Evolutionary conservation across 2,329 filamentous ascomycete genomes (phyloP), one percentile per base, ranked within the genome.

Genomic region (Pochonia chlamydosporia): DNA sequence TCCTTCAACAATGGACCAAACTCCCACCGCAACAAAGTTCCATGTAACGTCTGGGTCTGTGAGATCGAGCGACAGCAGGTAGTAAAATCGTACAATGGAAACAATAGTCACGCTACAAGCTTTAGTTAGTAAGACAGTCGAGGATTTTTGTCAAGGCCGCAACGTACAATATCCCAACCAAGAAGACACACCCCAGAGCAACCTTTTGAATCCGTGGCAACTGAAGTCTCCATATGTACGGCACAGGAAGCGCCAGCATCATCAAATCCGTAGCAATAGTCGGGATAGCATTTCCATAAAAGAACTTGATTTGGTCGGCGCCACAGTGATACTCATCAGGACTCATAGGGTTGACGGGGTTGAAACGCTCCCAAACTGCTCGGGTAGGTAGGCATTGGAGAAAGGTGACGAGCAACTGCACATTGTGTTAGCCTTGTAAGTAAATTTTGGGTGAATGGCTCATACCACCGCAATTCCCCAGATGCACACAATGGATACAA

Each of bases 201-300:
- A 65, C 50, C 49, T 69, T 73, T 26, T 68, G 63, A 3, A 53
- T 54, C 5, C 48, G 53, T 6, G 63, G 64, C 39, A 75, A 62
- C 47, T 73, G 66, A 13, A 74, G 61, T 36, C 61, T 57, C 55
- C 68, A 69, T 3, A 76, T 63, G n/a, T 68, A 67, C 8, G 64
- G 63, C 39, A 76, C 62, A 18, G 73, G 73, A 31, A 76, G 58
- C 16, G 65, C 47, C 20, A 75, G 57, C 30, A 76, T 68, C 36
- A 70, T 54, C 7, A 74, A 44, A 44, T 76, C 72, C n/a, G 68
- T 69, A 9, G 64, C 49, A 37, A 75, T 70, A 48, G 70, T 74
- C 52, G 71, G 67, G 2, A 65, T 63, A 2, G 67, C 71, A 52
- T 75, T 75, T 40, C 70, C 66, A 48, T 71, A 70, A 72, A 72